Evolutionary conservation across 2,329 filamentous ascomycete genomes (phyloP), one percentile per base, ranked within the genome.

Genomic region (Rutstroemia sp.): DNA sequence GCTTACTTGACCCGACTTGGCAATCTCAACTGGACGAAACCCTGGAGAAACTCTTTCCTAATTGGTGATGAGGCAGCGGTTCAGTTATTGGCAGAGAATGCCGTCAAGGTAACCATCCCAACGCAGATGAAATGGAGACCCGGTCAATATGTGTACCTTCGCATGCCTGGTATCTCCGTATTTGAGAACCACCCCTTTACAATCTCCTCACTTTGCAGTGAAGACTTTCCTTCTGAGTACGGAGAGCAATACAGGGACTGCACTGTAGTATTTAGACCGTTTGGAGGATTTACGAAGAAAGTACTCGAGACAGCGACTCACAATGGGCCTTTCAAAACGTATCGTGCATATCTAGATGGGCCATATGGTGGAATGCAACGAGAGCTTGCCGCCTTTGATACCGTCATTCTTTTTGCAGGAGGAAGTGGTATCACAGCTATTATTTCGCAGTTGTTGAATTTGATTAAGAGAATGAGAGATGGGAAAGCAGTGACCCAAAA

Each of bases 151-250:
- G 88, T 96, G 18, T 97, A 96, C 69, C 78, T 97, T 19, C 85
- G 92, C 52, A 95, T 97, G 86, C 92, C 92, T 0, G 90, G 90
- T 1, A 91, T 97, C 63, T 92, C 91, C 0, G 71, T 95, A 2
- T 85, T 96, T 58, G 90, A 96, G 63, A 96, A 95, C 64, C 94
- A 97, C 65, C 92, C 92, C 0, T 97, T 97, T 69, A 97, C 94
- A 0, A 92, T 97, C 54, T 85, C 92, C 2, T 96, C 91, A 0
- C 79, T 96, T 7, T 96, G 91, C 72, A 95, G 89, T 68, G 88
- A 95, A 46, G 91, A 96, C 68, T 95, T 96, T 60, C 90, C 91
- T 1, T 96, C 92, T 0, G 87, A 90, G 58, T 96, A 96, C 65
- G 92, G 92, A 27, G 87, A 94, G 63, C 79, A 88, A 52, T 95